phyloP scores from a whole-genome alignment of 2,329 filamentous ascomycete species.

The Phialocephala subalpina region DNA sequence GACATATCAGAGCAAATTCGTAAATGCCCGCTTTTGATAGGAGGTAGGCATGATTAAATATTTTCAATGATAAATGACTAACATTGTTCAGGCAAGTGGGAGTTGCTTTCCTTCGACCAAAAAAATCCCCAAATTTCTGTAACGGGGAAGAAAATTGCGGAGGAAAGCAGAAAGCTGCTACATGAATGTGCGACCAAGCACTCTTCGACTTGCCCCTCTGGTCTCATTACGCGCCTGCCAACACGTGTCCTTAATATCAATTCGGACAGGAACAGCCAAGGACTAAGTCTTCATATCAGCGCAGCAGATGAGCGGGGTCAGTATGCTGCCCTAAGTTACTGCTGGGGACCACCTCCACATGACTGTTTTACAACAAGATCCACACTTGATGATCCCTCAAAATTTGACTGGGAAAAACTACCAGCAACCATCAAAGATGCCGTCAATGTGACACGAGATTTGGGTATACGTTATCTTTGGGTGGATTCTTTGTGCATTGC shows the following conservation, averaged over 20 bases:
- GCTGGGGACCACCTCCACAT: constrained; percentile 10
- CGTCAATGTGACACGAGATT: constrained; percentile 2
- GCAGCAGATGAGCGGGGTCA: neutral
- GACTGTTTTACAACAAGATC: neutral
- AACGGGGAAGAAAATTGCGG: neutral
- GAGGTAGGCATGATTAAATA: too few species aligned
- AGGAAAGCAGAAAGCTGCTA: neutral
- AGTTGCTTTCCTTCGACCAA: too few species aligned
- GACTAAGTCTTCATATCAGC: constrained; percentile 8
- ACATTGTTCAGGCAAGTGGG: too few species aligned
- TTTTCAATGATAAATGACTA: too few species aligned
- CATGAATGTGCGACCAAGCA: constrained; percentile 2
- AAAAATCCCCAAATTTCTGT: neutral
- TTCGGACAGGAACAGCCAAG: neutral
- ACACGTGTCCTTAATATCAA: constrained; percentile 3
- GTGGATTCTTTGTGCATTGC: constrained; percentile 19
- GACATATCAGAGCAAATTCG: too few species aligned
- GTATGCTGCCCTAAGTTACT: constrained; percentile 15
- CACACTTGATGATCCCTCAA: constrained; percentile 6
- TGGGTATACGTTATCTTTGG: constrained; percentile 14
- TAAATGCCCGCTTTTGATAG: too few species aligned
- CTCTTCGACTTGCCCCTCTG: constrained; percentile 2
- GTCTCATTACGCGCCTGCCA: neutral
- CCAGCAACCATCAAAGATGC: constrained; percentile 12
- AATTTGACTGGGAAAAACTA: constrained; percentile 7